Evolutionary conservation across 352 stramenopile genomes (phyloP).

Genomic region (Globisporangium polare): DNA sequence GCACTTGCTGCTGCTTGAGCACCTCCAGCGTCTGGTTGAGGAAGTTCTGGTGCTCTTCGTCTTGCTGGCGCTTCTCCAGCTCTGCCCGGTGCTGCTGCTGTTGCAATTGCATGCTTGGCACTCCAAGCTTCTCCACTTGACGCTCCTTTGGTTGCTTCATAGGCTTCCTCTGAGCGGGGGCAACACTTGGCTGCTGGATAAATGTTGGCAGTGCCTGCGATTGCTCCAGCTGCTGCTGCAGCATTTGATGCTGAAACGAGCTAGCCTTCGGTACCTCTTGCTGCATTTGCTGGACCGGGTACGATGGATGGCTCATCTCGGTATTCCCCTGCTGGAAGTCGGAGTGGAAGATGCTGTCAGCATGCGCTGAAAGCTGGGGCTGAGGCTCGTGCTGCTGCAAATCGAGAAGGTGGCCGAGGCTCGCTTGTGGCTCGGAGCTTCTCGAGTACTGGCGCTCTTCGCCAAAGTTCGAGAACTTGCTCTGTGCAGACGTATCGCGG

Average conservation of each 20-base stretch:
- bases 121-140: background rate
- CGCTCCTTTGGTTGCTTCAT: slow-evolving; percentile 10
- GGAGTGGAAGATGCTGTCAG: slow-evolving; percentile 8
- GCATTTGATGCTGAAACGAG: slow-evolving; percentile 6
- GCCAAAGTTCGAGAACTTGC: slow-evolving; percentile 11
- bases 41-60: slow-evolving; percentile 33
- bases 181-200: background rate
- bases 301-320: slow-evolving; percentile 5
- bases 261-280: background rate
- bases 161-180: background rate
- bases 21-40: slow-evolving; percentile 43
- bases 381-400: slow-evolving; percentile 9
- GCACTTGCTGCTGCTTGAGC: slow-evolving; percentile 26
- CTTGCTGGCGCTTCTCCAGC: slow-evolving; percentile 19
- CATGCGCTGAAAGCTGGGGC: slow-evolving; percentile 1
- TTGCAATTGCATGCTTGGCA: slow-evolving; percentile 5
- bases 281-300: slow-evolving; percentile 5
- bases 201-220: slow-evolving; percentile 6
- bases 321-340: slow-evolving; percentile 4
- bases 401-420: slow-evolving; percentile 5
- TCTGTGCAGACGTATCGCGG: slow-evolving; percentile 7
- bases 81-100: slow-evolving; percentile 18
- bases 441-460: slow-evolving; percentile 11
- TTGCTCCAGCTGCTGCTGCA: slow-evolving; percentile 9
- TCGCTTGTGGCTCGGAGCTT: slow-evolving; percentile 1